Evolutionary conservation across 768 basidiomycete genomes (phyloP).

Genomic region (Mycena olivaceomarginata): DNA sequence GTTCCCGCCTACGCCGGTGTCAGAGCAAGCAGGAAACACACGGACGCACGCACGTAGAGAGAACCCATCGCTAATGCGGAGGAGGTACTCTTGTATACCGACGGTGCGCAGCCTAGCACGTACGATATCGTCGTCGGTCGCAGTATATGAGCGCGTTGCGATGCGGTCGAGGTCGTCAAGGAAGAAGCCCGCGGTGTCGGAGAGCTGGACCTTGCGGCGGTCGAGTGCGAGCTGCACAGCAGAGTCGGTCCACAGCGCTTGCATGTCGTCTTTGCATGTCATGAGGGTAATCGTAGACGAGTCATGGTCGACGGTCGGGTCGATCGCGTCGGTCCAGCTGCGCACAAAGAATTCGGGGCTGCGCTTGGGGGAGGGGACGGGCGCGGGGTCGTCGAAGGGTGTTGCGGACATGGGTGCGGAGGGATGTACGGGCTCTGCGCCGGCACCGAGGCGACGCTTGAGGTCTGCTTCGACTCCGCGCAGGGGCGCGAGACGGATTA

Average conservation of each 20-base stretch:
- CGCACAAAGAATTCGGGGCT: constrained; percentile 71
- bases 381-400: constrained; percentile 63
- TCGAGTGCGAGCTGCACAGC: constrained; percentile 69
- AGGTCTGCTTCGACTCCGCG: constrained; percentile 78
- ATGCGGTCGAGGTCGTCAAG: constrained; percentile 82
- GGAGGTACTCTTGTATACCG: constrained; percentile 80
- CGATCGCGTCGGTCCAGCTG: constrained; percentile 70
- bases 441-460: constrained; percentile 75
- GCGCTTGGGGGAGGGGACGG: constrained; percentile 50
- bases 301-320: constrained; percentile 54
- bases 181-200: constrained; percentile 84
- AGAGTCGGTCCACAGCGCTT: constrained; percentile 77
- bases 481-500: constrained; percentile 79
- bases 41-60: constrained; percentile 30
- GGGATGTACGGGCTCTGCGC: constrained; percentile 59
- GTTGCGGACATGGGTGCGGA: constrained; percentile 64
- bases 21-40: not conserved
- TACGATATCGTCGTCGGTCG: constrained; percentile 84
- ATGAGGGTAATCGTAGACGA: constrained; percentile 72
- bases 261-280: constrained; percentile 78
- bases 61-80: constrained; percentile 42
- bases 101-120: constrained; percentile 82
- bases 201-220: constrained; percentile 68
- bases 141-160: constrained; percentile 74
- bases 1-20: constrained; percentile 49